Evolutionary conservation across 371 early-diverging fungal genomes (phyloP), one percentile per base, ranked within the genome.

Genomic region (Mortierella sp.): DNA sequence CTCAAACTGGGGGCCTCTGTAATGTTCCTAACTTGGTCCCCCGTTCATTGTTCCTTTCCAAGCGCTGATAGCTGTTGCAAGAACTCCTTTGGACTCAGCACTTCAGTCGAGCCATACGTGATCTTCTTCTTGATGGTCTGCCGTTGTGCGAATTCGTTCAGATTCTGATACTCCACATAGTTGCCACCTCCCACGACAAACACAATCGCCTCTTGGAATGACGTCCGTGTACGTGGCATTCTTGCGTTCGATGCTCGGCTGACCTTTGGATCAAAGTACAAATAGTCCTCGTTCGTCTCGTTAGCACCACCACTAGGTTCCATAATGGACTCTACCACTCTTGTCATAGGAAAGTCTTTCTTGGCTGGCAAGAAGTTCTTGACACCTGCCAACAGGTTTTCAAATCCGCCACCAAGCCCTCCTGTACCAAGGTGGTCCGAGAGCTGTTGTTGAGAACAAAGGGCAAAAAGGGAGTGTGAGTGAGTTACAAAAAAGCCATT

Each of bases 171-270:
- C 82, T 98, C 99, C 49, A 95, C 82, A 80, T 97, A 97, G 76
- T 94, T 96, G 19, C 97, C 98, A 39, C 98, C 99, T 13, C 99
- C 99, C 34, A 97, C 91, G 16, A 96, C 93, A 85, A 98, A 98
- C 37, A 98, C 97, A 64, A 98, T 92, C 0, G 96, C 95, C 54
- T 95, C 94, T 62, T 93, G 90, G 79, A 92, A 94, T 0, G 88
- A 82, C 51, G 86, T 91, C 55, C 83, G 81, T 60, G 80, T 81
- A 17, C 85, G 81, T 24, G 83, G 81, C 56, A 82, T 79, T 81
- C 82, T 76, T 40, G 67, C 70, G 37, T 63, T 70, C 24, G 76
- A 59, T 4, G 66, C 60, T 54, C 73, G 82, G 76, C 81, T 84
- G 70, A 82, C 81, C 66, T 92, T 94, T 14, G 98, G 97, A 79